A percentile compares a stretch with the other conserved stretches of the same genome.
These are phyloP conservation scores for Cichorium intybus DNA, from an alignment of 140 eudicot genomes.

Conservation along the genomic window DNA sequence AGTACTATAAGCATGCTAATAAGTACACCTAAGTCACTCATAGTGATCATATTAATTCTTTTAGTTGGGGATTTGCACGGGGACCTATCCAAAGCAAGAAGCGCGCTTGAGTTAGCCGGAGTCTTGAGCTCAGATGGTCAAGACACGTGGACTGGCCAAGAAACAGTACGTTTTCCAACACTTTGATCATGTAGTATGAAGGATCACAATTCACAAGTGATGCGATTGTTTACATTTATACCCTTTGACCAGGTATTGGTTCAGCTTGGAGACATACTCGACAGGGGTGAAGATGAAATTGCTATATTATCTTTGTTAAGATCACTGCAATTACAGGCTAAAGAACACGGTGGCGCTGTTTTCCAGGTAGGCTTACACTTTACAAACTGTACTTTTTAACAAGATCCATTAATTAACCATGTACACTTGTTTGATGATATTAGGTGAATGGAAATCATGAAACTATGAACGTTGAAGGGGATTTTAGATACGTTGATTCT, in stretches of 20 bases:
- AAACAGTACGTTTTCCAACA: constrained; percentile 53
- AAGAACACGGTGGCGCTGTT: constrained; percentile 89
- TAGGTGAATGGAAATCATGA: constrained; percentile 97
- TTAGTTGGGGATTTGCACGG: constrained; percentile 98
- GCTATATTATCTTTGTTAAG: constrained; percentile 88
- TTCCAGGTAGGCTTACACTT: constrained; percentile 59
- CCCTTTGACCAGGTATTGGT: constrained; percentile 67
- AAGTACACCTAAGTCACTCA: background rate
- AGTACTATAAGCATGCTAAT: background rate
- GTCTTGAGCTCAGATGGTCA: constrained; percentile 86
- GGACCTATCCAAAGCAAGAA: constrained; percentile 80
- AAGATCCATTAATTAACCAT: too few relatives aligned
- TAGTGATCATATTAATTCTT: constrained; percentile 12
- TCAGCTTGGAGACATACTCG: constrained; percentile 97
- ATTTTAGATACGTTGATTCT: constrained; percentile 81
- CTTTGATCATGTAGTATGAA: background rate
- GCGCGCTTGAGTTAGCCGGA: constrained; percentile 93
- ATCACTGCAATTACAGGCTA: constrained; percentile 88
- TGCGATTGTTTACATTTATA: background rate
- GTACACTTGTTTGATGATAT: constrained; percentile 3
- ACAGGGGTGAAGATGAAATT: constrained; percentile 97
- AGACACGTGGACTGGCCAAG: constrained; percentile 83
- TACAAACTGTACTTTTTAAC: background rate
- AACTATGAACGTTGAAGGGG: constrained; percentile 97
- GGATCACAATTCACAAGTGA: background rate